phyloP scores from a whole-genome alignment of 2,329 filamentous ascomycete genomes.

The Penicillium vulpinum region DNA sequence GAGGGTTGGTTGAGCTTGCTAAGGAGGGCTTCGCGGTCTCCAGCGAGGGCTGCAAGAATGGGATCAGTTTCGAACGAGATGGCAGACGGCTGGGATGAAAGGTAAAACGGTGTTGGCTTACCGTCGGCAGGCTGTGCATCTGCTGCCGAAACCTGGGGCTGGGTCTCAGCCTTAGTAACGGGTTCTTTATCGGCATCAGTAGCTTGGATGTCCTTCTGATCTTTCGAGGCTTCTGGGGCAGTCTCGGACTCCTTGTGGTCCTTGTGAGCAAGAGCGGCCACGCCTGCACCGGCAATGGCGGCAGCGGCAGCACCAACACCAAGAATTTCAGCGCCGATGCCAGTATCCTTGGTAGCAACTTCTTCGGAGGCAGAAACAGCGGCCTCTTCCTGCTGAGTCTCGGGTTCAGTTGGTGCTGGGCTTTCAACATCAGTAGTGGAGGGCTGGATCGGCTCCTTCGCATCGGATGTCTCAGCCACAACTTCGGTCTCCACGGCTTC shows the following conservation, averaged over 20 bases:
- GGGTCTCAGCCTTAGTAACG: constrained; percentile 14
- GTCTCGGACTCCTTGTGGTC: constrained; percentile 22
- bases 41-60: constrained; percentile 32
- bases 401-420: background rate
- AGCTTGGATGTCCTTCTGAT: constrained; percentile 14
- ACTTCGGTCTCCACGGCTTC: background rate
- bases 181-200: background rate
- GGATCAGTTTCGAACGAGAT: constrained; percentile 36
- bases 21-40: constrained; percentile 36
- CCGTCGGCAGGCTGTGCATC: constrained; percentile 22
- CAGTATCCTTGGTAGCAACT: constrained; percentile 19
- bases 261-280: constrained; percentile 22
- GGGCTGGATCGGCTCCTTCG: background rate
- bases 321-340: constrained; percentile 26
- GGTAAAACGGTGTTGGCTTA: constrained; percentile 23
- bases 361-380: constrained; percentile 3
- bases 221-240: constrained; percentile 1
- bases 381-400: constrained; percentile 11
- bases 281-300: constrained; percentile 26
- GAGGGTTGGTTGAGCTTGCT: constrained; percentile 34
- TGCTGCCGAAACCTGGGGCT: constrained; percentile 15
- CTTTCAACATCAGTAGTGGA: background rate
- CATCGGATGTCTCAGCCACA: background rate
- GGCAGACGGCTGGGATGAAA: constrained; percentile 24
- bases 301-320: constrained; percentile 29